Evolutionary conservation across 2,329 filamentous ascomycete genomes (phyloP).

Genomic region (Apiospora hydei): DNA sequence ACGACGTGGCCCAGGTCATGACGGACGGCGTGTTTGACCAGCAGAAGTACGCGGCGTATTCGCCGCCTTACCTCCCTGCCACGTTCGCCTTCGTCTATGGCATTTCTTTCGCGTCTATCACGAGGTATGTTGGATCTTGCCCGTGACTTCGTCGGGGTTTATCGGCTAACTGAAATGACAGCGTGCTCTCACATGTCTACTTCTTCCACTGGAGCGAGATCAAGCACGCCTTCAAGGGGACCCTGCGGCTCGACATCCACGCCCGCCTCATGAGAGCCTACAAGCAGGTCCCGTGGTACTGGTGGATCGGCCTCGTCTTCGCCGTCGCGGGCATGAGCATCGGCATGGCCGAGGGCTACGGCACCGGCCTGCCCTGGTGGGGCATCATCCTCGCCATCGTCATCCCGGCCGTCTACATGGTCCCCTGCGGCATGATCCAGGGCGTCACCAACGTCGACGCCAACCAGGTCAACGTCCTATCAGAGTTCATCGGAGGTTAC

Average conservation of each 20-base stretch:
- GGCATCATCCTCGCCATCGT: constrained; percentile 52
- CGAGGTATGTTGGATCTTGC: constrained; percentile 33
- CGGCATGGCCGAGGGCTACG: constrained; percentile 43
- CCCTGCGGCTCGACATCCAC: constrained; percentile 51
- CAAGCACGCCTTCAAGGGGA: constrained; percentile 36
- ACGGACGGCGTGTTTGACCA: constrained; percentile 55
- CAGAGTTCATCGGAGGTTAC: constrained; percentile 43
- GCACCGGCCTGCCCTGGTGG: constrained; percentile 53
- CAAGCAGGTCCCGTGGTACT: constrained; percentile 60
- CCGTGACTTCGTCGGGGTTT: too few relatives aligned
- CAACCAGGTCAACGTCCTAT: constrained; percentile 46
- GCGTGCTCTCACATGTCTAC: constrained; percentile 47
- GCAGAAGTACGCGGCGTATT: constrained; percentile 59
- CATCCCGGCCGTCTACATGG: constrained; percentile 53
- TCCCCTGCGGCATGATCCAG: constrained; percentile 56
- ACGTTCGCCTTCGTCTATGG: constrained; percentile 57
- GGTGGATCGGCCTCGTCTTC: constrained; percentile 53
- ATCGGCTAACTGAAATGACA: constrained; percentile 26
- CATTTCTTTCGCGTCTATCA: constrained; percentile 61
- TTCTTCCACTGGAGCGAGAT: constrained; percentile 52
- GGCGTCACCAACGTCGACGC: constrained; percentile 56
- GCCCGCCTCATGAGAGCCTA: constrained; percentile 62
- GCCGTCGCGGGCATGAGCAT: constrained; percentile 51
- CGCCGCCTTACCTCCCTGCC: constrained; percentile 60
- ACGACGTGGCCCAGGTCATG: constrained; percentile 62